Conservation (phyloP, 2,329 filamentous ascomycete species). For the Aureobasidium vineae region DNA sequence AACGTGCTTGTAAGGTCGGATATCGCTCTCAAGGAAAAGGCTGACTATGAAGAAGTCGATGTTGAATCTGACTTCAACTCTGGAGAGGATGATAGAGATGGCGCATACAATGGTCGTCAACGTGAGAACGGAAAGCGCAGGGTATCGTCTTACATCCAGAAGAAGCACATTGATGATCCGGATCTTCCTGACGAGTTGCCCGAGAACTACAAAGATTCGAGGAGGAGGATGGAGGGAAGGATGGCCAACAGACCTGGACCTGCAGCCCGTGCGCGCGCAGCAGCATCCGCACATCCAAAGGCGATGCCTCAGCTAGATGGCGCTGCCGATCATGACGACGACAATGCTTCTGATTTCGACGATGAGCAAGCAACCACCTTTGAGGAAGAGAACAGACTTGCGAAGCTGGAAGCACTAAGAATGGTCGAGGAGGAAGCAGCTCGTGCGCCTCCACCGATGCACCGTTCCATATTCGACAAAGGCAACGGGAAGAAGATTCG, state of each 20-base stretch:
- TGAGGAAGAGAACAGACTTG: constrained; percentile 38
- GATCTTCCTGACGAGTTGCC: constrained; percentile 48
- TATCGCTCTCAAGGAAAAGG: constrained; percentile 32
- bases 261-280: constrained; percentile 1
- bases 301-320: not conserved
- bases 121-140: constrained; percentile 31
- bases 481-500: constrained; percentile 28
- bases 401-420: constrained; percentile 39
- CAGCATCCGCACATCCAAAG: not conserved
- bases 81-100: constrained; percentile 38
- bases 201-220: constrained; percentile 42
- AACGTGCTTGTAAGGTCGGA: constrained; percentile 38
- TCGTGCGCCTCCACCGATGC: constrained; percentile 10
- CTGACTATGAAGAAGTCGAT: constrained; percentile 48
- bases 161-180: constrained; percentile 42
- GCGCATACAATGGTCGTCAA: not conserved
- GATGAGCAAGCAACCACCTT: constrained; percentile 25
- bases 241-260: constrained; percentile 30
- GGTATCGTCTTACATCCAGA: constrained; percentile 44
- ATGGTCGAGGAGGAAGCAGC: constrained; percentile 32
- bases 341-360: not conserved
- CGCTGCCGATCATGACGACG: constrained; percentile 4
- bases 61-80: constrained; percentile 43
- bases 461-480: constrained; percentile 22
- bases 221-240: constrained; percentile 11